These are phyloP conservation scores for Lactifluus piperatus DNA, from an alignment of 768 basidiomycete genomes.

Conservation along the genomic window DNA sequence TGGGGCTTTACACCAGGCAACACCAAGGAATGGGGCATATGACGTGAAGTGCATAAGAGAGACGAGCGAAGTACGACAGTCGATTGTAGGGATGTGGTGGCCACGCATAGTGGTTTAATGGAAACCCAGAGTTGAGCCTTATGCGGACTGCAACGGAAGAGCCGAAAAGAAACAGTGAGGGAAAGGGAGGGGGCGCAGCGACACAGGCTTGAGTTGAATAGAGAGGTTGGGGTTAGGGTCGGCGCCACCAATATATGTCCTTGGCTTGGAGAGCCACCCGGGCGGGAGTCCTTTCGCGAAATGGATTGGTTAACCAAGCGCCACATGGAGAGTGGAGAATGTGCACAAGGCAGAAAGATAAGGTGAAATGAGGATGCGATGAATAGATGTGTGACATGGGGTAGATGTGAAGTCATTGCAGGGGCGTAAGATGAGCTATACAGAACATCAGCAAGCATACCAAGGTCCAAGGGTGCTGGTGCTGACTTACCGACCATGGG, in stretches of 20 bases:
- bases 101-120: background rate
- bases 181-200: background rate
- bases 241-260: background rate
- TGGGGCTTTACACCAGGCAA: slow-evolving; percentile 1
- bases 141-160: background rate
- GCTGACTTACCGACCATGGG: slow-evolving; percentile 7
- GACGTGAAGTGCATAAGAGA: slow-evolving; percentile 6
- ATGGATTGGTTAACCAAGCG: background rate
- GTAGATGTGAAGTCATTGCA: slow-evolving; percentile 15
- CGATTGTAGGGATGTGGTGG: slow-evolving; percentile 3
- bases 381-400: slow-evolving; percentile 15
- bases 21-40: background rate
- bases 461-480: background rate
- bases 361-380: slow-evolving; percentile 11
- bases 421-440: slow-evolving; percentile 15
- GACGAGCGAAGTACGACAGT: background rate
- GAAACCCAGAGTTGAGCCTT: background rate
- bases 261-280: background rate
- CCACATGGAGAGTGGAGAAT: background rate
- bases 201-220: background rate
- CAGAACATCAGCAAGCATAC: background rate
- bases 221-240: background rate
- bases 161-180: background rate
- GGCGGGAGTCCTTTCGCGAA: background rate
- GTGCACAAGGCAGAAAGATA: background rate